Percentiles rank a stretch among this genome's conserved stretches.
These are phyloP conservation scores for Phytophthora ohioensis DNA, from an alignment of 352 stramenopile genomes.

Conservation along the genomic window DNA sequence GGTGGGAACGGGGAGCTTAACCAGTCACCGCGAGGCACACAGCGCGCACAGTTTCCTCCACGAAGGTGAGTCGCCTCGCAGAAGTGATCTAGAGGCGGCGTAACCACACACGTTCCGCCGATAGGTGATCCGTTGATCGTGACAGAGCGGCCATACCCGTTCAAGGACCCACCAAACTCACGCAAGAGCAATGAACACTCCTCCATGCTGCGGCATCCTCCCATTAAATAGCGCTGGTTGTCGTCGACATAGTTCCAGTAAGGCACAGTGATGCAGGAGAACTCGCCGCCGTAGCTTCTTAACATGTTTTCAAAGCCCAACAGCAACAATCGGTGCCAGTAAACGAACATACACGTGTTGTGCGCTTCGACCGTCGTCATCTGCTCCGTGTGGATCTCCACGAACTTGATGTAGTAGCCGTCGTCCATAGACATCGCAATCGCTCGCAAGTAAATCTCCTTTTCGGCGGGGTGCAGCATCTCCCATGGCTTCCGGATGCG, in stretches of 20 bases:
- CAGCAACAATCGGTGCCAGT: slow-evolving; percentile 86
- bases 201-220: slow-evolving; percentile 73
- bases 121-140: slow-evolving; percentile 78
- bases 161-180: slow-evolving; percentile 71
- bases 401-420: slow-evolving; percentile 88
- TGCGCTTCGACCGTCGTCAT: slow-evolving; percentile 86
- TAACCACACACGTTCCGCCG: slow-evolving; percentile 60
- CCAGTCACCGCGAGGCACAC: slow-evolving; percentile 82
- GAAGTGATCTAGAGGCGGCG: slow-evolving; percentile 71
- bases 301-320: slow-evolving; percentile 91
- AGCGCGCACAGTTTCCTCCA: slow-evolving; percentile 54
- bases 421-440: slow-evolving; percentile 82
- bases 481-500: slow-evolving; percentile 88
- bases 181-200: slow-evolving; percentile 76
- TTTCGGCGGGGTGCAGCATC: slow-evolving; percentile 59
- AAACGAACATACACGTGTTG: slow-evolving; percentile 90
- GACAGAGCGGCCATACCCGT: slow-evolving; percentile 45
- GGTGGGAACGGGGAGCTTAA: slow-evolving; percentile 55
- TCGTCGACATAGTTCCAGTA: slow-evolving; percentile 92
- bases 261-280: slow-evolving; percentile 86
- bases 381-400: slow-evolving; percentile 88
- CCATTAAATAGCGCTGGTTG: slow-evolving; percentile 73
- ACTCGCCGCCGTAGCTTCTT: slow-evolving; percentile 77
- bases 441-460: slow-evolving; percentile 78
- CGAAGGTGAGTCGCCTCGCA: slow-evolving; percentile 69